These are phyloP conservation scores for Agrocybe chaxingu DNA, from an alignment of 768 basidiomycete genomes.

Conservation along the genomic window DNA sequence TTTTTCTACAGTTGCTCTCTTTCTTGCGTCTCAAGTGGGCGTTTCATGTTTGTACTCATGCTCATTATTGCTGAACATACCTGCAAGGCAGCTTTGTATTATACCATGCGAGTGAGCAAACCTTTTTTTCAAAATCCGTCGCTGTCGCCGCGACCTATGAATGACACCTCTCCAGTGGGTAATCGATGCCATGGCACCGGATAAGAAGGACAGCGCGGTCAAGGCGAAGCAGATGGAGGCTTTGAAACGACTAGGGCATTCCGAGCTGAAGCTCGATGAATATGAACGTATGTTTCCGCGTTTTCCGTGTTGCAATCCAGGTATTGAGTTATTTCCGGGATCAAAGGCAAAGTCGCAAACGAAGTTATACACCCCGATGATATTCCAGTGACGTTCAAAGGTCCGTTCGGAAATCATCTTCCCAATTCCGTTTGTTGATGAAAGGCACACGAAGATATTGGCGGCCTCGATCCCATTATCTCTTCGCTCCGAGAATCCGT, in stretches of 20 bases:
- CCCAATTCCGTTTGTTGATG: slow-evolving; percentile 12
- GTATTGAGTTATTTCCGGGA: slow-evolving; percentile 1
- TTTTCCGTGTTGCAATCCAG: background rate
- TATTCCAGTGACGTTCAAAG: slow-evolving; percentile 71
- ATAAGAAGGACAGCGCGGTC: slow-evolving; percentile 58
- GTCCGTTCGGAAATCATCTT: slow-evolving; percentile 33
- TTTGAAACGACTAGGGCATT: slow-evolving; percentile 68
- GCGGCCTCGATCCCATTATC: slow-evolving; percentile 90
- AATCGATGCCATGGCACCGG: slow-evolving; percentile 47
- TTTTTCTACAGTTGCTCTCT: slow-evolving; percentile 42
- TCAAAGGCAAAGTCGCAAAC: slow-evolving; percentile 78
- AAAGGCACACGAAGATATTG: slow-evolving; percentile 59
- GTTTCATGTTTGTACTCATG: slow-evolving; percentile 3
- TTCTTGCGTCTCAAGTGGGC: slow-evolving; percentile 50
- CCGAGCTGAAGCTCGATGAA: slow-evolving; percentile 76
- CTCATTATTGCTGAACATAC: slow-evolving; percentile 17
- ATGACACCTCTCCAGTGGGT: slow-evolving; percentile 51
- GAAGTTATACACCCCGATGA: slow-evolving; percentile 94
- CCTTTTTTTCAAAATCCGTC: background rate
- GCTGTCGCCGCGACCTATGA: background rate
- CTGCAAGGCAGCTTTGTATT: slow-evolving; percentile 73
- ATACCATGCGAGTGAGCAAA: slow-evolving; percentile 64
- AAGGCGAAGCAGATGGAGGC: slow-evolving; percentile 71
- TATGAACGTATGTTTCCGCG: slow-evolving; percentile 69
- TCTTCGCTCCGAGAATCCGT: slow-evolving; percentile 90